A percentile compares a stretch with the other conserved stretches of the same genome.
These are phyloP conservation scores for Monilinia polystroma DNA, from an alignment of 2,329 filamentous ascomycete species.

Conservation along the genomic window DNA sequence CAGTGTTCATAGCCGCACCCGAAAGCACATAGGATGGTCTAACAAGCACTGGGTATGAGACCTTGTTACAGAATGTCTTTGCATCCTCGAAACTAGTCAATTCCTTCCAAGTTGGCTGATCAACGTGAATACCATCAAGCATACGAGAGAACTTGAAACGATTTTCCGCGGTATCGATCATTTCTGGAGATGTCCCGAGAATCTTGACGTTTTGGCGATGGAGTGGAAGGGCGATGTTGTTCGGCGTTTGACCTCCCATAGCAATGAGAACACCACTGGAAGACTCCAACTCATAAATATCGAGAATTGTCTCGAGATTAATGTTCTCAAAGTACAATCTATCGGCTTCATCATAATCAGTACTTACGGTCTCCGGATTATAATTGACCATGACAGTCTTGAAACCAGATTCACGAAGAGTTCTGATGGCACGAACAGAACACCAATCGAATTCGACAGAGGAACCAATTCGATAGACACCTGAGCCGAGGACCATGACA, in stretches of 20 bases:
- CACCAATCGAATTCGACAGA: slow-evolving; percentile 99
- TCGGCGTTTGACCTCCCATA: slow-evolving; percentile 91
- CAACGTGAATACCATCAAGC: slow-evolving; percentile 91
- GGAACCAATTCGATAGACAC: slow-evolving; percentile 96
- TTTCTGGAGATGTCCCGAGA: slow-evolving; percentile 85
- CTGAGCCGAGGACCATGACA: slow-evolving; percentile 83
- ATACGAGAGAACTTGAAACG: slow-evolving; percentile 98
- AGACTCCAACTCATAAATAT: slow-evolving; percentile 92
- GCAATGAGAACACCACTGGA: slow-evolving; percentile 89
- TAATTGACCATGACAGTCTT: slow-evolving; percentile 96
- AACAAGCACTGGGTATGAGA: slow-evolving; percentile 92
- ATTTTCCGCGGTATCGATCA: slow-evolving; percentile 98
- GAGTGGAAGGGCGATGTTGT: slow-evolving; percentile 93
- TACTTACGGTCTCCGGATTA: slow-evolving; percentile 65
- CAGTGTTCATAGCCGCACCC: slow-evolving; percentile 97
- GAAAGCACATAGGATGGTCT: slow-evolving; percentile 95
- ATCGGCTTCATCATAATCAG: slow-evolving; percentile 87
- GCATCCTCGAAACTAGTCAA: slow-evolving; percentile 88
- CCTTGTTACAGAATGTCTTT: slow-evolving; percentile 76
- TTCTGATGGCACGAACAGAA: slow-evolving; percentile 83
- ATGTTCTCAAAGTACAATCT: slow-evolving; percentile 96
- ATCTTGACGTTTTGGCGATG: slow-evolving; percentile 90
- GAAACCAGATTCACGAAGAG: slow-evolving; percentile 81
- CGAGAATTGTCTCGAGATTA: slow-evolving; percentile 96
- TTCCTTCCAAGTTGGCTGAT: slow-evolving; percentile 98